These are phyloP conservation scores for Adansonia madagascariensis DNA, from an alignment of 441 rosid genomes.

Conservation along the genomic window DNA sequence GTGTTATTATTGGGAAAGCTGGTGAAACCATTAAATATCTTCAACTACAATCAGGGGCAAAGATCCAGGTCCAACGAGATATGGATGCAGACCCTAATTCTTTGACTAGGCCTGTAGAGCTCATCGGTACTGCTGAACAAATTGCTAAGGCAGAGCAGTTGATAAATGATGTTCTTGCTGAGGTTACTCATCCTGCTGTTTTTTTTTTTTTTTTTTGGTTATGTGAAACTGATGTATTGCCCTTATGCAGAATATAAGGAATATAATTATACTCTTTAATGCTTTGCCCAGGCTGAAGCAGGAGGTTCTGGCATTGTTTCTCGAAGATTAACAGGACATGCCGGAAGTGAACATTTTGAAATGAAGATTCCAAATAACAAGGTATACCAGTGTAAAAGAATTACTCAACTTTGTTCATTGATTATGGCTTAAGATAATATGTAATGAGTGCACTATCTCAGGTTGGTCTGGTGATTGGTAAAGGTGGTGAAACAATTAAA, in stretches of 20 bases:
- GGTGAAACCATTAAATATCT: constrained; percentile 97
- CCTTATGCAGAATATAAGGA: neutral
- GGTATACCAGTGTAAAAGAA: constrained; percentile 44
- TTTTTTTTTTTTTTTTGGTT: neutral
- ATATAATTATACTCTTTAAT: neutral
- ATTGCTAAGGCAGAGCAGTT: constrained; percentile 86
- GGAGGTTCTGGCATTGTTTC: constrained; percentile 82
- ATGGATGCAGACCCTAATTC: constrained; percentile 85
- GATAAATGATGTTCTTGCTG: constrained; percentile 87
- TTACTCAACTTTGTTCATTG: constrained; percentile 16
- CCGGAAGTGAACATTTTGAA: constrained; percentile 75
- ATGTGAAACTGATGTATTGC: neutral
- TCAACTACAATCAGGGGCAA: constrained; percentile 92
- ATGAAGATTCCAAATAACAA: constrained; percentile 85
- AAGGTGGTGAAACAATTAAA: constrained; percentile 98
- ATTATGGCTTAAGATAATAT: constrained; percentile 25
- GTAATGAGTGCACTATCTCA: constrained; percentile 42
- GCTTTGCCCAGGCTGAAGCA: constrained; percentile 69
- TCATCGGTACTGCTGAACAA: constrained; percentile 81
- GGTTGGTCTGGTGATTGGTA: constrained; percentile 99
- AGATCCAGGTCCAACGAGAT: constrained; percentile 96
- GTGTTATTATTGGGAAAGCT: constrained; percentile 94
- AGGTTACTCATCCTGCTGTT: constrained; percentile 43
- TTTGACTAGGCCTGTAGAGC: constrained; percentile 71
- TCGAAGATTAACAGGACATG: constrained; percentile 73